Evolutionary conservation across 768 basidiomycete species (phyloP).

Genomic region (Boletus reticulatus): DNA sequence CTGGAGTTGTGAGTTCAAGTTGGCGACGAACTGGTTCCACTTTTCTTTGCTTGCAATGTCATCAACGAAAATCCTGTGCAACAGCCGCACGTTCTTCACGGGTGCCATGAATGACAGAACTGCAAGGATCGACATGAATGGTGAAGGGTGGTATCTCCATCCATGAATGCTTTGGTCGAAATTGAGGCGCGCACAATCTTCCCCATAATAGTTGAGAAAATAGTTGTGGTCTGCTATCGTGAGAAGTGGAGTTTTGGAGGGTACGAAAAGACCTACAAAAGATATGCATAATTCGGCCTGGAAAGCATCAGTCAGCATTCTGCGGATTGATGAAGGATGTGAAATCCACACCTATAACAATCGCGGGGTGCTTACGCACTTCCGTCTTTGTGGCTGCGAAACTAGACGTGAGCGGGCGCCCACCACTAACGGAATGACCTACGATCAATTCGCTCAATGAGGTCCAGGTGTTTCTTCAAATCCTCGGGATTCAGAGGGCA

Average conservation of each 20-base stretch:
- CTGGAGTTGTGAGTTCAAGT: slow-evolving; percentile 48
- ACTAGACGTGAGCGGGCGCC: not conserved
- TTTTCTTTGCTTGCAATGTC: slow-evolving; percentile 36
- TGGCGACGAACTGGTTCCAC: slow-evolving; percentile 46
- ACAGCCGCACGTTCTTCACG: slow-evolving; percentile 39
- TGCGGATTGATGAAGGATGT: not conserved
- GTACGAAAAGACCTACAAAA: slow-evolving; percentile 22
- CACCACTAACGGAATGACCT: not conserved
- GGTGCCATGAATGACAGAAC: slow-evolving; percentile 52
- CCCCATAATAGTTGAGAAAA: slow-evolving; percentile 44
- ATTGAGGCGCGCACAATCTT: slow-evolving; percentile 41
- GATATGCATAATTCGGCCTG: slow-evolving; percentile 33
- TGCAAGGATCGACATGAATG: slow-evolving; percentile 37
- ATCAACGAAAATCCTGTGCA: slow-evolving; percentile 54
- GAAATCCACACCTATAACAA: slow-evolving; percentile 24
- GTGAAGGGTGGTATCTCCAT: slow-evolving; percentile 30
- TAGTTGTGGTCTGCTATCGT: slow-evolving; percentile 29
- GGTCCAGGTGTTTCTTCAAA: slow-evolving; percentile 19
- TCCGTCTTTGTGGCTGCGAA: slow-evolving; percentile 11
- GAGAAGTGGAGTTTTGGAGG: not conserved
- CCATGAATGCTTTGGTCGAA: slow-evolving; percentile 33
- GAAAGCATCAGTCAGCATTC: slow-evolving; percentile 2
- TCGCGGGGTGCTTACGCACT: slow-evolving; percentile 14
- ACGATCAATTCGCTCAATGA: slow-evolving; percentile 29
- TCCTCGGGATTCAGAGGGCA: slow-evolving; percentile 19